phyloP scores from a whole-genome alignment of 1,284 basidiomycete genomes.

The Coniferiporia sulphurascens region DNA sequence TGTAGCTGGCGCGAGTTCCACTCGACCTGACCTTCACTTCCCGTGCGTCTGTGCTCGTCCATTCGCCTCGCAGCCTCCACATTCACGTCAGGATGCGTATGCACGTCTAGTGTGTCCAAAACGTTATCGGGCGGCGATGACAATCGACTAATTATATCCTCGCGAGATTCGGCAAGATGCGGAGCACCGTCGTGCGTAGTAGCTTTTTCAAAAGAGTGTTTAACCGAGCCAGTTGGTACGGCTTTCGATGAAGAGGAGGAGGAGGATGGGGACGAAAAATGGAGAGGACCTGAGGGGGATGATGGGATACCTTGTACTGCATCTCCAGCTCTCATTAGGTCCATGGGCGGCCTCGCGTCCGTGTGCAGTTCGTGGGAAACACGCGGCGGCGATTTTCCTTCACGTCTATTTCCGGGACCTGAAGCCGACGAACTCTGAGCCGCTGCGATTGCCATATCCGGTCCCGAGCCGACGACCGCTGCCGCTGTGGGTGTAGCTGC shows the following conservation, averaged over 20 bases:
- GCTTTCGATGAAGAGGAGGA: not conserved
- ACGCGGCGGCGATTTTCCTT: not conserved
- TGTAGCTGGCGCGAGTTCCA: slow-evolving; percentile 10
- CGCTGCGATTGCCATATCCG: not conserved
- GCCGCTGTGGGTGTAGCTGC: not conserved
- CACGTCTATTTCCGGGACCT: not conserved
- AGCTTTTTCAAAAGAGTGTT: not conserved
- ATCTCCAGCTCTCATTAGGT: not conserved
- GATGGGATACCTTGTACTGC: slow-evolving; percentile 9
- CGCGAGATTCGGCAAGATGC: not conserved
- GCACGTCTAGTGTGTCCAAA: not conserved
- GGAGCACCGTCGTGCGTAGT: not conserved
- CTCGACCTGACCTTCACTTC: slow-evolving; percentile 8
- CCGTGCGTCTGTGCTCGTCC: slow-evolving; percentile 7
- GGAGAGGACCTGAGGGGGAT: not conserved
- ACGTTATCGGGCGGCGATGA: not conserved
- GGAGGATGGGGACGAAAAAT: not conserved
- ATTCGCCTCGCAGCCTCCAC: not conserved
- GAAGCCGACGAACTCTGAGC: not conserved
- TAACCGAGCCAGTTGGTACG: not conserved
- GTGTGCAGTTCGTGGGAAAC: slow-evolving; percentile 14
- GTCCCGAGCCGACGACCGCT: not conserved
- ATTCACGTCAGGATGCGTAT: not conserved
- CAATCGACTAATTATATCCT: not conserved
- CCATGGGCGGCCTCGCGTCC: slow-evolving; percentile 1